Evolutionary conservation across 306 rosid species (phyloP), one percentile per base, ranked within the genome.

Genomic region (Cucurbita pepo): DNA sequence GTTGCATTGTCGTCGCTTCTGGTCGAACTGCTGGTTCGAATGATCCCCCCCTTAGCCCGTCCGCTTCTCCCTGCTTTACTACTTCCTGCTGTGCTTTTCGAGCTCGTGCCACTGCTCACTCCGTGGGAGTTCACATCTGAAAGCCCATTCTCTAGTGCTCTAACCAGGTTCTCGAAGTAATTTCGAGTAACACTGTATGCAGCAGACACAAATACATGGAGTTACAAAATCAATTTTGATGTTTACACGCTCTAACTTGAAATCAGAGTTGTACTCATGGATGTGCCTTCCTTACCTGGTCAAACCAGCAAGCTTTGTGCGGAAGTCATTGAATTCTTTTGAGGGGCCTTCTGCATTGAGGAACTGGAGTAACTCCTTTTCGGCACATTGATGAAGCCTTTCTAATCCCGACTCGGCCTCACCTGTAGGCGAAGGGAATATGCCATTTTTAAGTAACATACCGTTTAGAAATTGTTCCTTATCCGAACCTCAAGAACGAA

Each of bases 391-490:
- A 83, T 88, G 95, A 59, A 88, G 95, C 72, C 95, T 82, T 82
- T 88, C 95, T 78, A 88, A 78, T 78, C 90, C 90, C n/a, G 95
- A 88, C 74, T 88, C 95, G 0, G 95, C 95, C 80, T 88, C 95
- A 77, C 95, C 95, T 88, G 57, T 45, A 43, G 47, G 18, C 30
- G 25, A 30, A 56, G 74, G 10, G 13, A 56, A 43, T 7, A 47
- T 71, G 16, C 25, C 19, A 19, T 47, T 54, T 54, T 36, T 40
- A 40, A 61, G 62, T 41, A 77, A 73, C 69, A 53, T 57, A 59
- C 51, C 65, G 62, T 66, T 53, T 19, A 18, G 64, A 40, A 13
- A 56, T 1, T 19, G 30, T 72, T 56, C 22, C 64, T 72, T 40
- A 16, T n/a, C 50, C 16, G 0, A 41, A 56, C 40, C 76, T 11